Evolutionary conservation across 352 stramenopile genomes (phyloP).

Genomic region (Pythium sukuiense): DNA sequence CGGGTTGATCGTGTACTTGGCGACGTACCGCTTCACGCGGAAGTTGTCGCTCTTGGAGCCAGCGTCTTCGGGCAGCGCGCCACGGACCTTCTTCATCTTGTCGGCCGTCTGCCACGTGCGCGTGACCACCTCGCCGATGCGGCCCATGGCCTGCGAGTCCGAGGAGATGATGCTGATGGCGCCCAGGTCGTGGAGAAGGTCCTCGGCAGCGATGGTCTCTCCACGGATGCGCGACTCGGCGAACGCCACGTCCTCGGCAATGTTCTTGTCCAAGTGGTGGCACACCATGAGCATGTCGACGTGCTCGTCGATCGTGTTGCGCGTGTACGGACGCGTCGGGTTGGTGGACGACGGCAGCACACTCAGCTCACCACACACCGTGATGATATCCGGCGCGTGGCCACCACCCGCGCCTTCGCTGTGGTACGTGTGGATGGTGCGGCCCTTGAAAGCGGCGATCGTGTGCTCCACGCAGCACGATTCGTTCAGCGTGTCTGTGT

Average conservation of each 20-base stretch:
- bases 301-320: slow-evolving; percentile 98
- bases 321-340: slow-evolving; percentile 95
- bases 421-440: slow-evolving; percentile 97
- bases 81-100: slow-evolving; percentile 97
- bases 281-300: slow-evolving; percentile 99
- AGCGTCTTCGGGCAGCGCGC: slow-evolving; percentile 86
- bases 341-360: slow-evolving; percentile 97
- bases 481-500: slow-evolving; percentile 98
- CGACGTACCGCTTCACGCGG: slow-evolving; percentile 93
- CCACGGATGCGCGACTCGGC: slow-evolving; percentile 96
- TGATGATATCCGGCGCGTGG: slow-evolving; percentile 97
- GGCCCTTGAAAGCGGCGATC: slow-evolving; percentile 93
- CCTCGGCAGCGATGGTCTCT: slow-evolving; percentile 97
- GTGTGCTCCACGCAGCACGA: slow-evolving; percentile 95
- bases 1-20: slow-evolving; percentile 99
- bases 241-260: slow-evolving; percentile 97
- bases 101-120: slow-evolving; percentile 98
- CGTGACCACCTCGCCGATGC: slow-evolving; percentile 96
- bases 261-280: slow-evolving; percentile 96
- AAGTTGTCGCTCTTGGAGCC: slow-evolving; percentile 90
- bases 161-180: slow-evolving; percentile 96
- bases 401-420: slow-evolving; percentile 93
- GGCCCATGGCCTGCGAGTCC: slow-evolving; percentile 97
- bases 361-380: slow-evolving; percentile 92
- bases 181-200: slow-evolving; percentile 97